Evolutionary conservation across 2,329 filamentous ascomycete species (phyloP), one percentile per base, ranked within the genome.

Genomic region (Diplodia scrobiculata): DNA sequence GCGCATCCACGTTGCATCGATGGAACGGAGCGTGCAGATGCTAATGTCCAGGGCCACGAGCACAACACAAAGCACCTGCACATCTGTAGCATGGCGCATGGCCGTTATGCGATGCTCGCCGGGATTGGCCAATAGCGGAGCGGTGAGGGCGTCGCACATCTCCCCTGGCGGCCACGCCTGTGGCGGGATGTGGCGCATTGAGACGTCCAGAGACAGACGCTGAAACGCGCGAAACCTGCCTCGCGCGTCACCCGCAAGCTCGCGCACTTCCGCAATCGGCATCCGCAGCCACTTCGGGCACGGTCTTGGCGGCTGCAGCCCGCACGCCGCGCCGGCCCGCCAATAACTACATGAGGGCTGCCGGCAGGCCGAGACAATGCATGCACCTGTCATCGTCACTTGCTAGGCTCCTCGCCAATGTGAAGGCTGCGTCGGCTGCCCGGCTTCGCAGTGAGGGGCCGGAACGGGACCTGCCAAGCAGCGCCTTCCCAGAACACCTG

Each of bases 191-290:
- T 34, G 41, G 25, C 38, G 21, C 55, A 21, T 19, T 21, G 38
- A 60, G 55, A 60, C 58, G n/a, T 27, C 58, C 11, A 60, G 58
- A 34, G 45, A 48, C 29, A 14, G 58, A 29, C 36, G 41, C 58
- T 62, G 58, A 62, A 51, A 62, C 58, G 14, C 27, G 32, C 10
- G 25, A 47, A 50, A 10, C 41, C 58, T 10, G 11, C 21, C 21
- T 45, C 27, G 11, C 17, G n/a, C 55, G 55, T 60, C 55, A 60
- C 25, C 27, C 47, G 5, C 38, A 41, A 27, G 38, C 1, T 17
- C 25, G 38, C 38, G 38, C 55, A 41, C 55, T 60, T 27, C 58
- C 58, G 27, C 41, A 48, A 50, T 36, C n/a, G 45, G 58, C 58
- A 50, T 62, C n/a, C 9, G 34, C 14, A 14, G 25, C 27, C 50